Conservation (phyloP, 1,139 yeast species). For the Kazachstania sp. region DNA sequence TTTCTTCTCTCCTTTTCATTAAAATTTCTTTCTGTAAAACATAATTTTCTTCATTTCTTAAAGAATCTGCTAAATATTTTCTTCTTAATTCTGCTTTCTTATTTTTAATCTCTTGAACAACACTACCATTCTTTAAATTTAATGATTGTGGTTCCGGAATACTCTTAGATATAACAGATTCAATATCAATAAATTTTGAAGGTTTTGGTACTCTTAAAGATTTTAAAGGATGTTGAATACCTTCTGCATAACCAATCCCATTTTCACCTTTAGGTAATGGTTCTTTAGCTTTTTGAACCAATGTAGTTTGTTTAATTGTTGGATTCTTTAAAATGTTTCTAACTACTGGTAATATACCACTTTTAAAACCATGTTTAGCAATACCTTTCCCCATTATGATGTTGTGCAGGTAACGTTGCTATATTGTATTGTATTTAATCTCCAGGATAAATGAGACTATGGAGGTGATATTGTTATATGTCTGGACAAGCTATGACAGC, state of each 20-base stretch:
- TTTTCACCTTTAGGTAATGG: constrained; percentile 35
- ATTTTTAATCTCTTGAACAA: constrained; percentile 45
- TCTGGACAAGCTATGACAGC: too few species aligned
- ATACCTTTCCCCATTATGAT: constrained; percentile 38
- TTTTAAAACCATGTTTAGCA: constrained; percentile 46
- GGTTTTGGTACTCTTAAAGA: constrained; percentile 49
- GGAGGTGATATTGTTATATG: too few species aligned
- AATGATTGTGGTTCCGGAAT: constrained; percentile 40
- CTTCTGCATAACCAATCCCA: constrained; percentile 60
- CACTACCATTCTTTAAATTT: constrained; percentile 32
- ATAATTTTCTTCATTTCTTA: constrained; percentile 50
- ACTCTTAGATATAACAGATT: constrained; percentile 46
- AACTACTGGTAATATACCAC: constrained; percentile 74
- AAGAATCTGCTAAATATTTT: constrained; percentile 58
- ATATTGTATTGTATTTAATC: too few species aligned
- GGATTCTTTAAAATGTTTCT: constrained; percentile 66
- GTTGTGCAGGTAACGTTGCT: too few species aligned
- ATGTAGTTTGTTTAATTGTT: constrained; percentile 39
- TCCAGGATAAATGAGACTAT: too few species aligned
- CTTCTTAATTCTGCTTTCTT: constrained; percentile 66
- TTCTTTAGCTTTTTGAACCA: constrained; percentile 42
- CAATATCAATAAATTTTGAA: constrained; percentile 50
- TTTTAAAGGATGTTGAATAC: constrained; percentile 62
- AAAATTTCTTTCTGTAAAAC: constrained; percentile 38
- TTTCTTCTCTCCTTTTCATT: constrained; percentile 28